Evolutionary conservation across 1,284 basidiomycete species (phyloP).

Genomic region (Fomitopsis pinicola): DNA sequence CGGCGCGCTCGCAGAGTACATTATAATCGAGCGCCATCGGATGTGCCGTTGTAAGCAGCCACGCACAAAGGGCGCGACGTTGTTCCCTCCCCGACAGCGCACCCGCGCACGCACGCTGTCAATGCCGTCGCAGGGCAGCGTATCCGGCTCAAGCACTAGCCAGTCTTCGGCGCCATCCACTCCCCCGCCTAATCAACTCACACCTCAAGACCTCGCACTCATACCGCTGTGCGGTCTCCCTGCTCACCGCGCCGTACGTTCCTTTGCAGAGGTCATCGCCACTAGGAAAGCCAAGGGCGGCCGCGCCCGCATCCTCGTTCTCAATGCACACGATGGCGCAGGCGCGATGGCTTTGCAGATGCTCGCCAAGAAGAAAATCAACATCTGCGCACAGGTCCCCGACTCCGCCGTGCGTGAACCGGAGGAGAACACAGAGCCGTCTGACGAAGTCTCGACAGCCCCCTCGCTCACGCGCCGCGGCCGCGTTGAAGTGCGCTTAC

Average conservation of each 20-base stretch:
- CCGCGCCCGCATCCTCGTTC: conserved; percentile 50
- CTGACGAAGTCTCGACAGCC: conserved; percentile 3
- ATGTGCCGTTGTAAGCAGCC: conserved; percentile 69
- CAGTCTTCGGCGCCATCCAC: conserved; percentile 10
- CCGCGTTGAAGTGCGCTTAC: conserved; percentile 49
- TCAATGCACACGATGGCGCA: conserved; percentile 73
- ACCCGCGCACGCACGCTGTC: conserved; percentile 20
- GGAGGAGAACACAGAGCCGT: conserved; percentile 6
- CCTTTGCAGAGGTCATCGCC: conserved; percentile 33
- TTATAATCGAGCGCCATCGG: conserved; percentile 76
- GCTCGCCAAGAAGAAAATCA: conserved; percentile 57
- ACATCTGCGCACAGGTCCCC: conserved; percentile 68
- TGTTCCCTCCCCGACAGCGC: conserved; percentile 20
- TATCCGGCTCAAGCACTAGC: conserved; percentile 13
- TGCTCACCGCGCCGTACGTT: conserved; percentile 74
- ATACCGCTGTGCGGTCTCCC: conserved; percentile 74
- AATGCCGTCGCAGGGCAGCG: conserved; percentile 9
- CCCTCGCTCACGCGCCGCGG: conserved; percentile 15
- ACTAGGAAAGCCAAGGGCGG: conserved; percentile 12
- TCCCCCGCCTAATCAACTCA: conserved; percentile 29
- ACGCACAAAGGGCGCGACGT: conserved; percentile 17
- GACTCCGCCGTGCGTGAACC: conserved; percentile 28
- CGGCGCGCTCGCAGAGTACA: conserved; percentile 81
- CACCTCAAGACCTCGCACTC: conserved; percentile 76
- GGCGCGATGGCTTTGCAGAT: conserved; percentile 77